Evolutionary conservation across 495 filamentous ascomycete genomes (phyloP).

Genomic region (Melanomma pulvis-pyrius): DNA sequence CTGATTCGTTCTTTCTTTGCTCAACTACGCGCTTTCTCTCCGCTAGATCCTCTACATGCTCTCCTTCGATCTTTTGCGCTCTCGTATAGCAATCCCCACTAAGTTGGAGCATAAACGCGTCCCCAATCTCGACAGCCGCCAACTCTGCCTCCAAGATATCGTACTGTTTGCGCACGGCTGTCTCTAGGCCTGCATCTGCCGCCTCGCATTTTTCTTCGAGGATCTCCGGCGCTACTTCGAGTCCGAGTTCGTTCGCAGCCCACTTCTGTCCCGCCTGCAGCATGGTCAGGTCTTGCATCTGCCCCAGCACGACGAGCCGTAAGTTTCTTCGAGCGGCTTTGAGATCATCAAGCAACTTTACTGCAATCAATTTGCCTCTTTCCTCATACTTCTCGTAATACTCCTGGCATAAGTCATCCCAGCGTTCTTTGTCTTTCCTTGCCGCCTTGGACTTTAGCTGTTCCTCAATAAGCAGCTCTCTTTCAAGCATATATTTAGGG

Average conservation of each 20-base stretch:
- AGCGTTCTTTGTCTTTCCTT: no score
- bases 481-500: background rate
- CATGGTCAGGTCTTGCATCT: background rate
- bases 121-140: background rate
- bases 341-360: background rate
- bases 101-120: background rate
- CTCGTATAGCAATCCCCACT: background rate
- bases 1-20: background rate
- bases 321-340: background rate
- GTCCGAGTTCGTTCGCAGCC: background rate
- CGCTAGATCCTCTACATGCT: background rate
- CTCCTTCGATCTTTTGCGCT: background rate
- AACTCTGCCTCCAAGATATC: background rate
- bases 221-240: background rate
- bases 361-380: background rate
- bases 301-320: background rate
- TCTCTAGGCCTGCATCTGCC: background rate
- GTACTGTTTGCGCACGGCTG: background rate
- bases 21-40: background rate
- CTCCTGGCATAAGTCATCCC: no score
- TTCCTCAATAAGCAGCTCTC: background rate
- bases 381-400: no score
- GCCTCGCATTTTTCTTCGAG: background rate
- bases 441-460: background rate
- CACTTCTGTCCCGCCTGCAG: conserved; percentile 1